A percentile compares a stretch with the other conserved stretches of the same genome.
Conservation (phyloP, 2,329 filamentous ascomycete genomes). For the Emmonsia crescens region DNA sequence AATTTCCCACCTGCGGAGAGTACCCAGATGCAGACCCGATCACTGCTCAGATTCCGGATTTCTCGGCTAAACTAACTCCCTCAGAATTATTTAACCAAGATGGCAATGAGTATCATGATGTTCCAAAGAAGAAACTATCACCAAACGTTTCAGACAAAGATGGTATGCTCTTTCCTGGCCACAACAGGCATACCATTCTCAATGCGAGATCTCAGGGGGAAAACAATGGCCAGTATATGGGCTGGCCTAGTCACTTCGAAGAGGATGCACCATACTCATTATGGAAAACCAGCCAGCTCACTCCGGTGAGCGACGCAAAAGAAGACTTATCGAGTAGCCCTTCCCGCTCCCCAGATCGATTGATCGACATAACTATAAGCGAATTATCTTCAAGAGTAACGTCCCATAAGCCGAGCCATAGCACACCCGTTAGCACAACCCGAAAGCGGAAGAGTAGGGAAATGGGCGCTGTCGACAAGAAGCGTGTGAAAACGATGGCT, state of each 20-base stretch:
- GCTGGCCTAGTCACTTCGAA: background rate
- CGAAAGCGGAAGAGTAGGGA: constrained; percentile 28
- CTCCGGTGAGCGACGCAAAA: background rate
- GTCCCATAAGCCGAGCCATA: background rate
- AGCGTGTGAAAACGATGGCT: constrained; percentile 18
- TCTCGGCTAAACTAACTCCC: background rate
- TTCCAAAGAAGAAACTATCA: background rate
- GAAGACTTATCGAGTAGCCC: background rate
- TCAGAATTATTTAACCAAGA: background rate
- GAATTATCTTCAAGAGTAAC: background rate
- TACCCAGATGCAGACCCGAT: background rate
- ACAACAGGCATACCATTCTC: background rate
- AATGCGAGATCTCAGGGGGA: background rate
- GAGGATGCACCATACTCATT: background rate
- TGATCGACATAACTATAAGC: background rate
- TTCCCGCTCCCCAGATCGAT: background rate
- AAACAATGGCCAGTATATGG: background rate
- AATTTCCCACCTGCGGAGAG: background rate
- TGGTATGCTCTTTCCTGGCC: background rate
- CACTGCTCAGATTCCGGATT: background rate
- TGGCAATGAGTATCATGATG: background rate
- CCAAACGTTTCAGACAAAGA: background rate
- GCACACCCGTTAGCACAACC: constrained; percentile 13
- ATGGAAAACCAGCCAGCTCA: background rate
- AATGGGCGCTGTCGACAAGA: constrained; percentile 19